A percentile compares a stretch with the other conserved stretches of the same genome.
These are phyloP conservation scores for Carnegiea gigantea DNA, from an alignment of 179 eudicot genomes.

Conservation along the genomic window DNA sequence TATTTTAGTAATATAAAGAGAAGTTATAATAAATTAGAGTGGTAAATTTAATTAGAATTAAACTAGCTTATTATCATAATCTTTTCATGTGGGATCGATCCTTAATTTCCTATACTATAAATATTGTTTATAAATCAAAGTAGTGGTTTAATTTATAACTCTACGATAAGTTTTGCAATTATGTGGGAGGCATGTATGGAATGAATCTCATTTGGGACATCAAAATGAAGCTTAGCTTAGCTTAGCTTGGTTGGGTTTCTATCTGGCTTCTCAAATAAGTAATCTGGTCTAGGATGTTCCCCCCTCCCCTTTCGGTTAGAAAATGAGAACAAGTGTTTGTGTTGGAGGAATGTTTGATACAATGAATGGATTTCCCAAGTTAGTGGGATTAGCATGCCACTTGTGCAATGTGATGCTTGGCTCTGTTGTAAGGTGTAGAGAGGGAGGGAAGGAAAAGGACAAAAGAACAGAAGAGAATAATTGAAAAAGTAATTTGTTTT, in stretches of 20 bases:
- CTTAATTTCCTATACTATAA: too few species aligned
- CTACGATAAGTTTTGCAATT: too few species aligned
- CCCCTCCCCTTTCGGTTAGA: not conserved
- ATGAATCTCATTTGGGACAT: not conserved
- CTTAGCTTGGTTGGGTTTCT: too few species aligned
- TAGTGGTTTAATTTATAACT: too few species aligned
- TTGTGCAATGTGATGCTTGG: not conserved
- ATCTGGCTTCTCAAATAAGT: not conserved
- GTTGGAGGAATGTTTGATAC: not conserved
- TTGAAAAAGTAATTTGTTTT: not conserved
- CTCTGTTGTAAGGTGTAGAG: not conserved
- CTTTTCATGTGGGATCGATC: not conserved
- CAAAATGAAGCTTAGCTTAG: not conserved
- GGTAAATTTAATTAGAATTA: too few species aligned
- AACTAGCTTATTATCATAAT: too few species aligned
- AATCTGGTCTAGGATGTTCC: not conserved
- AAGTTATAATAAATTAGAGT: too few species aligned
- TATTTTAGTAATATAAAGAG: too few species aligned
- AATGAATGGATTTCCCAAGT: not conserved
- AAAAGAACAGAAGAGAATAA: not conserved
- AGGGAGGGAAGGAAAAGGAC: not conserved
- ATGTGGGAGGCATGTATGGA: not conserved
- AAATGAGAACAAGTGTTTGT: not conserved
- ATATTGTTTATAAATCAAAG: too few species aligned
- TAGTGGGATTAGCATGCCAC: not conserved